Base-by-base conservation (phyloP, 2,329 filamentous ascomycete genomes). In the Calonectria fujianensis region DNA sequence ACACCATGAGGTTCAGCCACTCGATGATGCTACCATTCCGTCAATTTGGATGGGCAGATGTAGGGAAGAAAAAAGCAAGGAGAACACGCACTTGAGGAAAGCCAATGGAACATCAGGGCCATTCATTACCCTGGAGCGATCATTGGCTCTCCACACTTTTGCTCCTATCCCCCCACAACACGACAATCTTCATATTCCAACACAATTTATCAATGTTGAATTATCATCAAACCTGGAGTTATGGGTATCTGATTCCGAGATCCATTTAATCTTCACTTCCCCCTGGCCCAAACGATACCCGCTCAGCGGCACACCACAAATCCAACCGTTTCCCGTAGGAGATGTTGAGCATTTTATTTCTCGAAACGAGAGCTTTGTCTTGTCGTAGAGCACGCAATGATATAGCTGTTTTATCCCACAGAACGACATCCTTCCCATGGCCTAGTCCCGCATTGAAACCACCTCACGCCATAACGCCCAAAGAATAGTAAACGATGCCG, bases 391-490 rank as follows among this genome's bases (percentile, higher is more conserved):
- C 11, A 61, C 41, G 24, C 39, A 41, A 35, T 27, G 16, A 51
- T 61, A 63, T 32, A 57, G 31, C 32, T 52, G 7, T 63, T 59
- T 54, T 70, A 57, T 69, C 72, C 59, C 63, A 52, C 32, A 14
- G 59, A 51, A 66, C 18, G 27, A 39, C 10, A n/a, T 51, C 37
- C 48, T 71, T 50, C 29, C 31, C n/a, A 29, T 27, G 37, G 50
- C 69, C 51, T 35, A 39, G n/a, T 63, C 51, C 32, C 68, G 24
- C 4, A 69, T 50, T 29, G 32, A 75, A 69, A 59, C 54, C 59
- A 66, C 66, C 73, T 54, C 59, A 51, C 73, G 70, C 69, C 73
- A 68, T 74, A 68, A 75, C 79, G 76, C 79, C 78, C 45, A 61
- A 81, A 80, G 71, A 50, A 70, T 51, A 61, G 45, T 69, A 54